phyloP scores from a whole-genome alignment of 2,329 filamentous ascomycete genomes.

The Fusarium ramigenum region DNA sequence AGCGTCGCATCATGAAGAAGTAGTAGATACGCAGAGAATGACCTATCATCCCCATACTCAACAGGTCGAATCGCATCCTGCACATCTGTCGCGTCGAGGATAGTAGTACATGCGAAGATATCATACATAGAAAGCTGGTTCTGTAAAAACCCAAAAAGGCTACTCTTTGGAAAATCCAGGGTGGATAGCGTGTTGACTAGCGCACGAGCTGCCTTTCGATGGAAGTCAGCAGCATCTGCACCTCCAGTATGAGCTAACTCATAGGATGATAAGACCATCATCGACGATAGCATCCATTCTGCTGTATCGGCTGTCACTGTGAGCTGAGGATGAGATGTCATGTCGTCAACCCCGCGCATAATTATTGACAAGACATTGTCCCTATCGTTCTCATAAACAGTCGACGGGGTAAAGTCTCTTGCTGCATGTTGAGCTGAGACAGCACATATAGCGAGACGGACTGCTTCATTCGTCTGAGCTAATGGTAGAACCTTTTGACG shows the following conservation, averaged over 20 bases:
- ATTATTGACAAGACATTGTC: background rate
- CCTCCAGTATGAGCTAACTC: background rate
- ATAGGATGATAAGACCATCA: background rate
- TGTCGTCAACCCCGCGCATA: background rate
- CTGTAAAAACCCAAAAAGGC: background rate
- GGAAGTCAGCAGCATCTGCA: background rate
- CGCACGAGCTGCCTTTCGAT: background rate
- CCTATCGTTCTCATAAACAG: background rate
- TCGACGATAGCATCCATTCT: background rate
- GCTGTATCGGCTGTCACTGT: background rate
- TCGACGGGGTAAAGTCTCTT: background rate
- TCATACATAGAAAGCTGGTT: background rate
- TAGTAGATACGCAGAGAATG: accelerated
- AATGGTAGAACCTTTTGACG: background rate
- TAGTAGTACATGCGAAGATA: background rate
- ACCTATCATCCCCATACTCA: background rate
- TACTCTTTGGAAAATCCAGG: accelerated
- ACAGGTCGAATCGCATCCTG: background rate
- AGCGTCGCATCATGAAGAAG: background rate
- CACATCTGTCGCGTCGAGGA: background rate
- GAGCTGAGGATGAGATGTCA: background rate
- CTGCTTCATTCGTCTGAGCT: background rate
- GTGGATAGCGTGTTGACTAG: background rate
- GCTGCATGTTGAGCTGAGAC: background rate
- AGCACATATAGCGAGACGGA: background rate